Base-by-base conservation (phyloP, 2,329 filamentous ascomycete species). In the Fusarium sp. region DNA sequence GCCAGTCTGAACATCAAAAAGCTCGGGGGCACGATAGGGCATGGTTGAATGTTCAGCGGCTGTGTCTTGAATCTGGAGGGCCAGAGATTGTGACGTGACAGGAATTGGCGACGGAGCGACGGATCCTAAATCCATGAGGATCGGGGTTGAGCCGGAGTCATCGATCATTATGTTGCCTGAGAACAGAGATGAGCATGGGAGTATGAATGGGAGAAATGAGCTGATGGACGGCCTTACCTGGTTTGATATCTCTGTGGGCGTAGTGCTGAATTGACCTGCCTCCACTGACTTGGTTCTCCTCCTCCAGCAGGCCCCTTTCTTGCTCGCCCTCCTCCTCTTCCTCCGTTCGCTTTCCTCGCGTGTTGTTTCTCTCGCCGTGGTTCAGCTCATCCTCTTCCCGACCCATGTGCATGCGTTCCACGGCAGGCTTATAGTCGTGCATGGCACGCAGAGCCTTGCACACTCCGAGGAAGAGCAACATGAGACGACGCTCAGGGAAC, bases 31-130 rank as follows among this genome's bases (percentile, higher is more conserved):
- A 67, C 96, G 94, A 84, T 99, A 99, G 1, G 96, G 95, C 95
- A 99, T 98, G 44, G 96, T 99, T 73, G 92, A 95, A 86, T 98
- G 95, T 82, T 99, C 96, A 61, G 95, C 96, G 28, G 96, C 96
- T 44, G 91, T 93, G 82, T 99, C 96, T 84, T 98, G 96, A 39
- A 97, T 93, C 59, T 95, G 94, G 53, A 99, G 90, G 48, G 96
- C 96, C 61, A 97, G 88, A 6, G 94, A 97, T 69, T 95, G 92
- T 24, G 93, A 96, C 9, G 95, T 97, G 75, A 98, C 95, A 31
- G 93, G 90, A 64, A 94, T 93, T 4, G 96, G 96, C 5, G 94
- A 95, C 24, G 93, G 93, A 44, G 94, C 92, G 63, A 99, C 87
- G 64, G 95, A 98, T 72, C 96, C 96, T 30, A 99, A 91, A 81